Evolutionary conservation across 495 filamentous ascomycete species (phyloP), one percentile per base, ranked within the genome.

Genomic region (Hypoxylon fuscum): DNA sequence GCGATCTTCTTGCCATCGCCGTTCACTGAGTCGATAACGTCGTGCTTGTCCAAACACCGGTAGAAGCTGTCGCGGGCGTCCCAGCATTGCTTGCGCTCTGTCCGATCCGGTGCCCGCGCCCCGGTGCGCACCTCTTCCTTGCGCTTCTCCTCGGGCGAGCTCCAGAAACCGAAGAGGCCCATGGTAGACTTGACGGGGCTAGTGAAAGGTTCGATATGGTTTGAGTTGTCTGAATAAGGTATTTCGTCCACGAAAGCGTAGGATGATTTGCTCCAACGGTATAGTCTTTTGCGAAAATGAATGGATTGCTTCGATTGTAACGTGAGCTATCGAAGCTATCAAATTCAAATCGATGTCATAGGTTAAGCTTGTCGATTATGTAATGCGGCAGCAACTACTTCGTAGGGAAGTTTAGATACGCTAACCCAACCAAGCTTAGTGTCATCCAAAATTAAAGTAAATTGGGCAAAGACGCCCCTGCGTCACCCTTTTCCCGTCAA

Each of bases 21-120:
- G 70, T 88, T 90, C 52, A 97, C 79, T n/a, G 87, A 81, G 68
- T 98, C 94, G 17, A 97, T 62, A 63, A 98, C 96, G 56, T 85
- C 81, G 76, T 91, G 80, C 46, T 79, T 77, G 68, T 97, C 92
- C 6, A 98, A 79, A 64, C 95, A 98, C 21, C 77, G 74, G 74
- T 95, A 98, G 79, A 93, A 98, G 29, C 67, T 70, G 73, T 98
- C 95, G 22, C 95, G 85, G 12, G 88, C 87, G 44, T 89, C 88
- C 88, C 91, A 98, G 84, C 95, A 98, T 41, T 81, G 78, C 42
- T 86, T 79, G 54, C 95, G 87, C 68, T 92, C 88, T 44, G 79
- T 81, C 50, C 94, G 88, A 58, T 88, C 87, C 1, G 95, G 95
- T 1, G 90, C 88, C 57, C 88, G 85, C 70, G 83, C 85, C 59